Base-by-base conservation (phyloP, 2,329 filamentous ascomycete species). In the Chrysoporthe deuterocubensis region DNA sequence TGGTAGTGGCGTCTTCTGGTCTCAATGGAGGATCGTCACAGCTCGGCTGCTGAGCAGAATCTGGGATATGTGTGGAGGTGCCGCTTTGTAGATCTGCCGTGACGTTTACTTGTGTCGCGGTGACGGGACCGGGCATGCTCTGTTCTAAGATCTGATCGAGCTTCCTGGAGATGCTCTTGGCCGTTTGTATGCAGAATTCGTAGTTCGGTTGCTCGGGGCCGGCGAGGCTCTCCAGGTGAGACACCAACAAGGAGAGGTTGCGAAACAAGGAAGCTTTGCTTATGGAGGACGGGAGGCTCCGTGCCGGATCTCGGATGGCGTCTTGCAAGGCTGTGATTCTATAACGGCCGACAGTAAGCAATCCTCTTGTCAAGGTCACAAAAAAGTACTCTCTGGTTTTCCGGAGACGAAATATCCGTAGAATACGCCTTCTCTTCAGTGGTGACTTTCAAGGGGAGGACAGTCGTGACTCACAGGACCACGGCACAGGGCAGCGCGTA, bases 211-310 rank as follows among this genome's bases (percentile, higher is more conserved):
- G 21, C 13, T 46, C 59, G 21, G 59, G 59, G 59, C 21, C 34
- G 42, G 59, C 59, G 21, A 61, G 48, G 48, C 37, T 26, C 48
- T 64, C 62, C n/a, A 64, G 21, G 11, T 64, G 62, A n/a, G 34
- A 64, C 21, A 64, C 40, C 7, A 64, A 26, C 37, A 64, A 48
- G 3, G 48, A 64, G 46, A 54, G 37, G 42, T 64, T 54, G n/a
- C 48, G 34, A 26, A 54, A 43, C 34, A 64, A 11, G n/a, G n/a
- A 16, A 6, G 62, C 40, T 44, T 54, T 64, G 37, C n/a, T 21
- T 43, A 64, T 42, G 14, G 26, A 37, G 2, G 62, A 21, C 37
- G 48, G 62, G 26, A 61, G 59, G 59, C n/a, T 34, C 6, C 59
- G 59, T 46, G 13, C 26, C 21, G 59, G 59, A 46, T 61, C 59